Evolutionary conservation across 2,329 filamentous ascomycete genomes (phyloP).

Genomic region (Pseudogymnoascus sp.): DNA sequence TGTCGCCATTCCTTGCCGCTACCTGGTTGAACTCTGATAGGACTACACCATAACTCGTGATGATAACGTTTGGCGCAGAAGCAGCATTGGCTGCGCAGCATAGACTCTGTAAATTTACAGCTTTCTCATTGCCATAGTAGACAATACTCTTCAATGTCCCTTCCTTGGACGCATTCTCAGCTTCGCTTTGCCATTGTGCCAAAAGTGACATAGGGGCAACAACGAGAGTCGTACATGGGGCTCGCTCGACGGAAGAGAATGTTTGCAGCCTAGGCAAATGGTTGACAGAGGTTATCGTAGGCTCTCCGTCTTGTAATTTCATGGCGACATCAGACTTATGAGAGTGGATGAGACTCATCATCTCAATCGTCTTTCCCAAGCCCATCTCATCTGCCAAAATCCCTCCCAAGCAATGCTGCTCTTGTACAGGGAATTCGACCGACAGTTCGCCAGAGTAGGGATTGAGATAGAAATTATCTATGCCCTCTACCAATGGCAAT

Average conservation of each 20-base stretch:
- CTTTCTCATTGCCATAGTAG: constrained; percentile 88
- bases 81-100: constrained; percentile 67
- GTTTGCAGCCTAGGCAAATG: constrained; percentile 53
- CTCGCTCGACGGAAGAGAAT: constrained; percentile 51
- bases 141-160: constrained; percentile 77
- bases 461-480: constrained; percentile 83
- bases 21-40: constrained; percentile 82
- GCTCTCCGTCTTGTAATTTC: constrained; percentile 26
- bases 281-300: constrained; percentile 38
- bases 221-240: constrained; percentile 85
- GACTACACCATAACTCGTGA: constrained; percentile 89
- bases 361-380: constrained; percentile 95
- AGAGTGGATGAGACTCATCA: constrained; percentile 86
- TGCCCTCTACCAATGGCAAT: constrained; percentile 54
- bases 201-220: constrained; percentile 95
- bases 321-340: constrained; percentile 54
- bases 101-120: constrained; percentile 64
- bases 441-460: constrained; percentile 94
- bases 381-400: constrained; percentile 97
- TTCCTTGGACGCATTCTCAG: constrained; percentile 76
- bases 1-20: constrained; percentile 54
- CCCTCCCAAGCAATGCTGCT: constrained; percentile 89
- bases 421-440: constrained; percentile 82
- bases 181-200: constrained; percentile 96
- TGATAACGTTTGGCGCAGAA: constrained; percentile 78